Evolutionary conservation across 768 basidiomycete genomes (phyloP), one percentile per base, ranked within the genome.

Genomic region (Auriscalpium vulgare): DNA sequence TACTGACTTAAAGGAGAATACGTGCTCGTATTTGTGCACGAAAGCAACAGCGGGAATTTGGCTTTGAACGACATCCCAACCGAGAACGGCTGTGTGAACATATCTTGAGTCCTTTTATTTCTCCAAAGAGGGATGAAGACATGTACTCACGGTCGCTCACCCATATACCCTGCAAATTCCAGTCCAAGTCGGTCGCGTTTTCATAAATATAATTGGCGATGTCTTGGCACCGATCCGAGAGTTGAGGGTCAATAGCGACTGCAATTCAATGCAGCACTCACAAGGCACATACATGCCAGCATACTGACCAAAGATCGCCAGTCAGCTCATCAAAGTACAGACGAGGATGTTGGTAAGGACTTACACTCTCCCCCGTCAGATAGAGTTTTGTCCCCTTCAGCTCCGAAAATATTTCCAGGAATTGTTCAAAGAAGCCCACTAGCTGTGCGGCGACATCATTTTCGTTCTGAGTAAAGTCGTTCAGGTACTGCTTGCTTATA

Each of bases 11-110:
- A 90, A 77, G 0, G 85, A 72, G 64, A 90, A 88, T 13, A 88
- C 79, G 56, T 80, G 74, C 60, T 82, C 68, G 56, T 84, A 87
- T 70, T 85, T 85, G 66, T 87, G 78, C 8, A 88, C 87, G 59
- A 88, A 88, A 55, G 78, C 73, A 21, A 88, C 83, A 0, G 85
- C 85, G 3, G 87, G 85, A 51, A 90, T 87, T 66, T 89, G 75
- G 57, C 77, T 71, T 67, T 87, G 85, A 10, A 87, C 82, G 13
- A 89, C 76, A 38, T 79, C 74, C 77, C 80, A 85, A 0, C 83
- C 83, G 8, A 88, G 62, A 3, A 71, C 74, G 13, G 84, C 83
- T 84, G 43, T 37, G 14, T 53, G 21, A 21, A 16, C 35, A 8
- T 9, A 51, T 2, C 21, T 13, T 47, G 10, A 43, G 36, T 51